Evolutionary conservation across 2,329 filamentous ascomycete genomes (phyloP).

Genomic region (Massarina eburnea): DNA sequence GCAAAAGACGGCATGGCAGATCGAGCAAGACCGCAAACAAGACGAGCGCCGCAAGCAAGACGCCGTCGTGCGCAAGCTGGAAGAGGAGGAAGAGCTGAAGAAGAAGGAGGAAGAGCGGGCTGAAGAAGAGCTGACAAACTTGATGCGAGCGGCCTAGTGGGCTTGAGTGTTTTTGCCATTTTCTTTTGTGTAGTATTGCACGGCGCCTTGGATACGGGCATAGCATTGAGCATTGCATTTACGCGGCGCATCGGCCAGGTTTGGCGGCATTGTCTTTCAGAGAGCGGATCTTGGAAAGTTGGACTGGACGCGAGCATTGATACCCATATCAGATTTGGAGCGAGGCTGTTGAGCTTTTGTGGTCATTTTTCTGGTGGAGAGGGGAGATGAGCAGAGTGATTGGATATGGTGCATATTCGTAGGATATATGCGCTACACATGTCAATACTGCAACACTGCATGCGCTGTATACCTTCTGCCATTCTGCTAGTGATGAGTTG

Average conservation of each 20-base stretch:
- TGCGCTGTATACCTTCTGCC: background rate
- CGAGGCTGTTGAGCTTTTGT: background rate
- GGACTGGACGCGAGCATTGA: constrained; percentile 17
- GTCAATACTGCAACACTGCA: too few relatives aligned
- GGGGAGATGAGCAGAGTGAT: background rate
- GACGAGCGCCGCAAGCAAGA: constrained; percentile 16
- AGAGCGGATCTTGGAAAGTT: background rate
- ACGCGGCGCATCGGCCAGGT: constrained; percentile 4
- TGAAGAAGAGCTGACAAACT: constrained; percentile 12
- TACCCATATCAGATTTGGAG: constrained; percentile 14
- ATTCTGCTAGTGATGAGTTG: too few relatives aligned
- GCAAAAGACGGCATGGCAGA: constrained; percentile 47
- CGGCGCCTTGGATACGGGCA: background rate
- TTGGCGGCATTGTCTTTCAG: background rate
- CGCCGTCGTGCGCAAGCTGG: too few relatives aligned
- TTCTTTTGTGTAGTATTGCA: constrained; percentile 1
- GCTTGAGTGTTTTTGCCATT: constrained; percentile 7
- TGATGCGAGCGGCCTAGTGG: constrained; percentile 16
- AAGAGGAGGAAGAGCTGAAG: constrained; percentile 9
- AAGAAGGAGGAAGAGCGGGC: constrained; percentile 12
- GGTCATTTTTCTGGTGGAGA: constrained; percentile 1
- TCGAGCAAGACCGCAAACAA: constrained; percentile 17
- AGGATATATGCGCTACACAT: background rate
- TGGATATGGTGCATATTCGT: background rate
- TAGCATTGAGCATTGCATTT: constrained; percentile 10